A percentile compares a stretch with the other conserved stretches of the same genome.
Evolutionary conservation across 2,329 filamentous ascomycete species (phyloP).

Genomic region (Apiospora hydei): DNA sequence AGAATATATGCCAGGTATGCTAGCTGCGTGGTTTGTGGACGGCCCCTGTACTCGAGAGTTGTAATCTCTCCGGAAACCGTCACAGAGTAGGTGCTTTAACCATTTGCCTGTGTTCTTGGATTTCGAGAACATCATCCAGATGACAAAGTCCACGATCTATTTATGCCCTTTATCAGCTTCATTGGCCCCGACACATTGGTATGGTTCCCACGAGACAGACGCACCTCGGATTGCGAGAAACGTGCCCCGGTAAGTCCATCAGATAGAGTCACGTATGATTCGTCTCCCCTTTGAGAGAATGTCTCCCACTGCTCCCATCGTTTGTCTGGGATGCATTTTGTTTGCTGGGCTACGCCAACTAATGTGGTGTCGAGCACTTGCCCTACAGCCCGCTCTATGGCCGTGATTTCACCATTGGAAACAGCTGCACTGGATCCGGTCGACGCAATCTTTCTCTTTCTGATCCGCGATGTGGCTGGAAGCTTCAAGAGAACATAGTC

Average conservation of each 20-base stretch:
- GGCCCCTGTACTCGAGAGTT: slow-evolving; percentile 38
- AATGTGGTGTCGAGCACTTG: slow-evolving; percentile 73
- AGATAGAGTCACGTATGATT: slow-evolving; percentile 62
- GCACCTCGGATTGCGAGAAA: slow-evolving; percentile 71
- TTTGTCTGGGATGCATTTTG: slow-evolving; percentile 42
- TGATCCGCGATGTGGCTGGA: slow-evolving; percentile 69
- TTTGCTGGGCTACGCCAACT: slow-evolving; percentile 60
- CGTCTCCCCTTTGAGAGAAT: slow-evolving; percentile 69
- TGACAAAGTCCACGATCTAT: slow-evolving; percentile 78
- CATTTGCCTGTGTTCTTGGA: slow-evolving; percentile 53
- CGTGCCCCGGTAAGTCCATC: slow-evolving; percentile 51
- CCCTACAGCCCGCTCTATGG: slow-evolving; percentile 54
- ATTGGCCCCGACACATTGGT: neutral
- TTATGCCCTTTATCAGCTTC: slow-evolving; percentile 43
- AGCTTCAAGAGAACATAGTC: slow-evolving; percentile 73
- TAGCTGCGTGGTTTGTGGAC: slow-evolving; percentile 41
- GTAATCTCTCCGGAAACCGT: slow-evolving; percentile 73
- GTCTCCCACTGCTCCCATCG: slow-evolving; percentile 63
- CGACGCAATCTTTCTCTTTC: slow-evolving; percentile 62
- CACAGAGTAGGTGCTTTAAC: slow-evolving; percentile 80
- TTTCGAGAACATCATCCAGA: slow-evolving; percentile 78
- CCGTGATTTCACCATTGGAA: slow-evolving; percentile 33
- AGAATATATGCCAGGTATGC: slow-evolving; percentile 71
- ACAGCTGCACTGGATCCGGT: slow-evolving; percentile 45
- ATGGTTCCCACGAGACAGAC: slow-evolving; percentile 35